Evolutionary conservation across 441 rosid species (phyloP), one percentile per base, ranked within the genome.

Genomic region (Brassica hybrid): DNA sequence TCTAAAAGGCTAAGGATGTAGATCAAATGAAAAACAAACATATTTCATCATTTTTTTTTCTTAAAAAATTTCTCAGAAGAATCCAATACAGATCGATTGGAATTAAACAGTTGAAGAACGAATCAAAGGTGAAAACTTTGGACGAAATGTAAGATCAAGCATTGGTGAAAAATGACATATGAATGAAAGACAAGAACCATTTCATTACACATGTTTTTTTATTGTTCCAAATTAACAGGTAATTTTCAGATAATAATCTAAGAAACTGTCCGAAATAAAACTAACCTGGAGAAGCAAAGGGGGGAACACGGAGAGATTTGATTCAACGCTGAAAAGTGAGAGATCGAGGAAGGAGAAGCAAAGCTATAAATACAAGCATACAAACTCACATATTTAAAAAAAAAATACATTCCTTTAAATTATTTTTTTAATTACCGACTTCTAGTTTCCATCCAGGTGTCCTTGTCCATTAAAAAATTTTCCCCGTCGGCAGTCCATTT

Each of bases 381-480:
- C 23, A 21, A 21, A 27, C 34, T 72, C 13, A 73, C 25, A 56
- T 9, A 54, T 60, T 4, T 12, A n/a, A n/a, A n/a, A n/a, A 12
- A 6, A 4, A 21, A 50, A 48, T 54, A 79, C 82, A 79, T 79
- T 79, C 82, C 75, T 13, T 68, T 78, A 54, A 54, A 54, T 62
- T 62, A 50, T 54, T 68, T 67, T 60, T 56, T 14, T 19, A 65
- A 63, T 71, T 56, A 27, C 50, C 67, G 75, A 57, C 19, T 41
- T 69, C 60, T 65, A 32, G 60, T 72, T 65, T 56, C 10, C n/a
- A n/a, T n/a, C n/a, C n/a, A n/a, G n/a, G n/a, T n/a, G n/a, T n/a
- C n/a, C n/a, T n/a, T 21, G 16, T 64, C 70, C 76, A 11, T 10
- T 6, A n/a, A 17, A n/a, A n/a, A n/a, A n/a, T n/a, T 54, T 54